Evolutionary conservation across 2,329 filamentous ascomycete species (phyloP).

Genomic region (Lasiodiplodia gonubiensis): DNA sequence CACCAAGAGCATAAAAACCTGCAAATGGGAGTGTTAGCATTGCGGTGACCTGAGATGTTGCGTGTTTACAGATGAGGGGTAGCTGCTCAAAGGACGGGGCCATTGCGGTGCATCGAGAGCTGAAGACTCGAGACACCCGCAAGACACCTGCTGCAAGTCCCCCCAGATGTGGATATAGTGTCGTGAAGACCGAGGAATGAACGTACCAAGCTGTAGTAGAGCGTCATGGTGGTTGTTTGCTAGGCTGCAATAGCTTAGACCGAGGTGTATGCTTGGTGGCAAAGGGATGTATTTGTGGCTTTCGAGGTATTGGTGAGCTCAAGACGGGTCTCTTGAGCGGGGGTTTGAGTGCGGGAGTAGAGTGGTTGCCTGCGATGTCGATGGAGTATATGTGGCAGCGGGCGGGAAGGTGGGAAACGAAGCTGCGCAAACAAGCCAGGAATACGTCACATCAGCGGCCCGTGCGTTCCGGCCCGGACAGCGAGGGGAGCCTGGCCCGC

Average conservation of each 20-base stretch:
- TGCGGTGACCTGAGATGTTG: background rate
- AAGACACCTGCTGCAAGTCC: background rate
- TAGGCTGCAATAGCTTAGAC: constrained; percentile 9
- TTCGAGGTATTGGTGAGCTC: background rate
- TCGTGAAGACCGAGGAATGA: constrained; percentile 35
- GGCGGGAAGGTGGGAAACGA: constrained; percentile 19
- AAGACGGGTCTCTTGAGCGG: background rate
- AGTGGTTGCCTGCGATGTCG: constrained; percentile 15
- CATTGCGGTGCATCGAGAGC: constrained; percentile 36
- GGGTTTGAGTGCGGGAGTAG: background rate
- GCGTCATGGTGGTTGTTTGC: constrained; percentile 62
- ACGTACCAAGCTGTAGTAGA: constrained; percentile 71
- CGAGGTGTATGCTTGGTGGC: background rate
- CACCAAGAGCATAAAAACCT: constrained; percentile 86
- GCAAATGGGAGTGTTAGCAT: background rate
- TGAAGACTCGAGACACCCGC: background rate
- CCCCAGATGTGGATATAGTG: background rate
- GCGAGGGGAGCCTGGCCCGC: constrained; percentile 8
- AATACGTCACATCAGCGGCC: constrained; percentile 24
- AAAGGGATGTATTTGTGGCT: constrained; percentile 36
- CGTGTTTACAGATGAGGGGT: constrained; percentile 33
- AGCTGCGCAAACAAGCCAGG: constrained; percentile 15
- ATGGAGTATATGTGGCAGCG: constrained; percentile 24
- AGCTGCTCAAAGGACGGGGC: constrained; percentile 55
- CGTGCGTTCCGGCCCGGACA: constrained; percentile 18